Conservation (phyloP, 495 filamentous ascomycete species). For the Hypoxylon cercidicola region DNA sequence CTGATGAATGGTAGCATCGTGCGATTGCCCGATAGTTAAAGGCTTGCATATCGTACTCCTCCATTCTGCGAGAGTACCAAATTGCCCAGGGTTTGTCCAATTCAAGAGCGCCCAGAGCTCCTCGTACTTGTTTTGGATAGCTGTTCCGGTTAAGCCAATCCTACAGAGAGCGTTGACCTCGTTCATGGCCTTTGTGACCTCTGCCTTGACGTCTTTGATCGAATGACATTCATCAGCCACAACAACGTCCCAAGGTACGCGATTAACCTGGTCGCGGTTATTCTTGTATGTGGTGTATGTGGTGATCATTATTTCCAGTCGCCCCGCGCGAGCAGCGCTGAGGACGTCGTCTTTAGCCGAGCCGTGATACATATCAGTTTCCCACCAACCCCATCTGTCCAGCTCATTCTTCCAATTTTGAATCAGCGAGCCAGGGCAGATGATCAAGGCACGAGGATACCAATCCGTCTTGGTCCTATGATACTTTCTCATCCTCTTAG, state of each 20-base stretch:
- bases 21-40: slow-evolving; percentile 83
- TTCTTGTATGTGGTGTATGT: slow-evolving; percentile 90
- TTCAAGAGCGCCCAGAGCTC: slow-evolving; percentile 97
- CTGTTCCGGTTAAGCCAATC: slow-evolving; percentile 94
- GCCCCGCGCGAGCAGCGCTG: slow-evolving; percentile 76
- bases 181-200: slow-evolving; percentile 88
- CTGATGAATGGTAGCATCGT: slow-evolving; percentile 88
- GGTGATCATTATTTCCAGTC: slow-evolving; percentile 89
- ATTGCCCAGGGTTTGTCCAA: slow-evolving; percentile 92
- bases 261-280: slow-evolving; percentile 79
- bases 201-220: slow-evolving; percentile 83
- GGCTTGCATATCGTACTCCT: slow-evolving; percentile 79
- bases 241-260: slow-evolving; percentile 94
- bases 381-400: slow-evolving; percentile 94
- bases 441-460: slow-evolving; percentile 88
- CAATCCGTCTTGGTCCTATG: slow-evolving; percentile 68
- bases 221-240: slow-evolving; percentile 95
- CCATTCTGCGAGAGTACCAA: slow-evolving; percentile 85
- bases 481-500: slow-evolving; percentile 92
- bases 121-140: slow-evolving; percentile 98
- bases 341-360: slow-evolving; percentile 76
- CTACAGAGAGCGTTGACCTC: slow-evolving; percentile 91
- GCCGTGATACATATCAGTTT: slow-evolving; percentile 85
- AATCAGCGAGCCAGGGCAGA: slow-evolving; percentile 90
- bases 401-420: slow-evolving; percentile 91